Evolutionary conservation across 2,329 filamentous ascomycete species (phyloP).

Genomic region (Apiospora kogelbergensis): DNA sequence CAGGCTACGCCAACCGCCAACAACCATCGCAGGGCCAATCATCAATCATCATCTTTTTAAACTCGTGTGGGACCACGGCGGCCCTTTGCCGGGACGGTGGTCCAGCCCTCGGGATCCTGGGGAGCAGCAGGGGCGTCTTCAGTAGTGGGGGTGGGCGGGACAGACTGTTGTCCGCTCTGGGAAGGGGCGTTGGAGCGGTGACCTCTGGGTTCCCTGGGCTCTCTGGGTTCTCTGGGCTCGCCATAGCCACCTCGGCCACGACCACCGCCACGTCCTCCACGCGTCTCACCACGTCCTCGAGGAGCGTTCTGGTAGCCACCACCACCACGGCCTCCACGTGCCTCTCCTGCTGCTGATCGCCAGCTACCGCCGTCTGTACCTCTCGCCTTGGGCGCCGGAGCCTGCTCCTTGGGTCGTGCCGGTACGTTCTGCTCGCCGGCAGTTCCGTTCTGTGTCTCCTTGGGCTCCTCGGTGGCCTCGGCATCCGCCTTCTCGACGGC

Average conservation of each 20-base stretch:
- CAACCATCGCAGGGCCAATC: conserved; percentile 7
- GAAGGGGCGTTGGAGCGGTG: conserved; percentile 47
- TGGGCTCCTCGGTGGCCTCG: conserved; percentile 19
- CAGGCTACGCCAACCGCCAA: conserved; percentile 3
- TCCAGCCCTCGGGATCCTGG: conserved; percentile 64
- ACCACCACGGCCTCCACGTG: conserved; percentile 24
- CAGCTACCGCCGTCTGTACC: conserved; percentile 60
- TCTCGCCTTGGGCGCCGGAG: conserved; percentile 51
- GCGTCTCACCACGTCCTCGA: conserved; percentile 44
- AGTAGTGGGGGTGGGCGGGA: conserved; percentile 27
- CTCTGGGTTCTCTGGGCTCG: conserved; percentile 27
- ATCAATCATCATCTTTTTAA: not conserved
- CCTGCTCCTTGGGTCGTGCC: conserved; percentile 41
- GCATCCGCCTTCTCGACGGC: conserved; percentile 33
- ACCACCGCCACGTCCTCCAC: conserved; percentile 41
- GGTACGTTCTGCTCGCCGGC: conserved; percentile 51
- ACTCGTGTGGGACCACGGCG: conserved; percentile 29
- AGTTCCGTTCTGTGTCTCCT: conserved; percentile 22
- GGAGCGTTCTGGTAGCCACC: conserved; percentile 30
- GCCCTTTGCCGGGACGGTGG: conserved; percentile 50
- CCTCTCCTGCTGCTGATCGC: conserved; percentile 44
- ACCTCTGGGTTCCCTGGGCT: conserved; percentile 36
- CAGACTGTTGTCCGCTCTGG: conserved; percentile 32
- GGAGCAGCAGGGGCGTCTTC: conserved; percentile 35
- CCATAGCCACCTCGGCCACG: conserved; percentile 41